Evolutionary conservation across 768 basidiomycete genomes (phyloP), one percentile per base, ranked within the genome.

Genomic region (Xerocomus brunneocitrinus): DNA sequence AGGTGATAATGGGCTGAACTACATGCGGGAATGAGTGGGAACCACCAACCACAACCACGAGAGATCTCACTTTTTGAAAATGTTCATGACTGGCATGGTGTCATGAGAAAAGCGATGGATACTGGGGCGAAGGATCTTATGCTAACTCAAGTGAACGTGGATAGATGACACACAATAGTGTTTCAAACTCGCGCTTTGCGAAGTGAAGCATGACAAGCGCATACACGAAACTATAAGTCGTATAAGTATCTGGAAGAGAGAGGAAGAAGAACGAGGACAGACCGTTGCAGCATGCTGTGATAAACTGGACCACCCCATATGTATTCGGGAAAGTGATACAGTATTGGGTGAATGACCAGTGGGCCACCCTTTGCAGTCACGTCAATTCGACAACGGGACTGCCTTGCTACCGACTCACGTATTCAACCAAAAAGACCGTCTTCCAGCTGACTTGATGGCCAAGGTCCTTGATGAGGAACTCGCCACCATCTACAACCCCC

Each of bases 51-150:
- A 10, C 24, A 8, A 24, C 6, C 32, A 34, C 14, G 9, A 16
- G 50, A 13, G 9, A n/a, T 60, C 80, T 28, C 51, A 97, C 95
- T 99, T 99, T 69, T 86, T 89, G 76, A 95, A 85, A 34, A 98
- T 80, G 66, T 92, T 90, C 54, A 65, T 63, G 53, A 86, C 71
- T 2, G 95, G 97, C 89, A 98, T 95, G 0, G 95, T 97, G 2
- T 84, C 89, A 71, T 93, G 83, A 30, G 94, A 98, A 78, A 98
- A 98, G 10, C 91, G 88, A 68, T 99, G 97, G 2, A 99, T 82
- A 63, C 89, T 91, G 22, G 7, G 43, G 22, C 42, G n/a, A 31
- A 9, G 35, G 8, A 41, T 48, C 10, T 62, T 45, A 57, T 43
- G 28, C 4, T 24, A 13, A 44, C 16, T 25, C 12, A 28, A 22